A percentile compares a stretch with the other conserved stretches of the same genome.
These are phyloP conservation scores for Arthrobotrys iridis DNA, from an alignment of 2,329 filamentous ascomycete species.

Conservation along the genomic window DNA sequence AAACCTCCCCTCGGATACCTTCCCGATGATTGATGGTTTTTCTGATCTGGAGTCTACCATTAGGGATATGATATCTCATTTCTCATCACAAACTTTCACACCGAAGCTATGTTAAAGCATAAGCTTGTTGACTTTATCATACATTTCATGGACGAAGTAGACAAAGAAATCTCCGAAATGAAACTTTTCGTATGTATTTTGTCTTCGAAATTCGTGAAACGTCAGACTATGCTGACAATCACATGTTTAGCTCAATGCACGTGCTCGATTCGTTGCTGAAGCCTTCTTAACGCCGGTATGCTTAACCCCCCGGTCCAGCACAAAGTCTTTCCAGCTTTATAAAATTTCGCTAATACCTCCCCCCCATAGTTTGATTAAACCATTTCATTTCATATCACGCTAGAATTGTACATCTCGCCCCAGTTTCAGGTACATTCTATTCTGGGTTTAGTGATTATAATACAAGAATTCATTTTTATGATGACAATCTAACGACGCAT, in stretches of 20 bases:
- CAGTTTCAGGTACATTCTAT: background rate
- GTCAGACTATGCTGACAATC: conserved; percentile 37
- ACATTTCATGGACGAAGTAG: conserved; percentile 99
- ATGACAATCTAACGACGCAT: background rate
- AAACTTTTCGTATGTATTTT: conserved; percentile 89
- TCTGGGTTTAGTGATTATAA: background rate
- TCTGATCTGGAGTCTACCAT: conserved; percentile 6
- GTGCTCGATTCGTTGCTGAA: conserved; percentile 96
- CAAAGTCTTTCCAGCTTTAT: background rate
- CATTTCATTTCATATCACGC: background rate
- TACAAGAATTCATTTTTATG: background rate
- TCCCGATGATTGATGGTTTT: background rate
- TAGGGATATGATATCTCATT: conserved; percentile 99
- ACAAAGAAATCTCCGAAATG: conserved; percentile 99
- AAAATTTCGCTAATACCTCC: background rate
- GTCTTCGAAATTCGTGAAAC: conserved; percentile 12
- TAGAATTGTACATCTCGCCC: background rate
- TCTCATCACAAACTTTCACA: conserved; percentile 98
- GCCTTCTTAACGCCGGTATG: conserved; percentile 92
- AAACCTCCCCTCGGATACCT: background rate
- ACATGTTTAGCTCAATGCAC: conserved; percentile 79
- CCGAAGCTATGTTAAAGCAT: conserved; percentile 98
- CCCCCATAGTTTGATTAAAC: conserved; percentile 33
- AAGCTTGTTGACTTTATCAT: conserved; percentile 99
- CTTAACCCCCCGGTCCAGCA: background rate